Conservation (phyloP, 805 yeast genomes). For the Metschnikowia santaceciliae region DNA sequence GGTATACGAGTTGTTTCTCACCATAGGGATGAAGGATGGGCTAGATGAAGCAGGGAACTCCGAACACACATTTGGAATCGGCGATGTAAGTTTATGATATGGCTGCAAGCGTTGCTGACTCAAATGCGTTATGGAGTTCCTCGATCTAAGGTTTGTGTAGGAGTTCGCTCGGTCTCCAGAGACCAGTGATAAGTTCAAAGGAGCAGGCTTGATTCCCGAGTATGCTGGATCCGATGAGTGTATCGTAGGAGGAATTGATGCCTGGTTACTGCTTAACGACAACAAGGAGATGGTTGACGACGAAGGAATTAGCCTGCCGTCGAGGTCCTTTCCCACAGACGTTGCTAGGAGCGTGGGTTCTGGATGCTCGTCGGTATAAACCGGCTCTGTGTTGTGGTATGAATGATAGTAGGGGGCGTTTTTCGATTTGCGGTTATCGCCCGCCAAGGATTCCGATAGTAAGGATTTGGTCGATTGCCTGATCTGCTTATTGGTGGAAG, state of each 20-base stretch:
- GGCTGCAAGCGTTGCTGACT: slow-evolving; percentile 36
- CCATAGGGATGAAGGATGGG: slow-evolving; percentile 31
- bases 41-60: slow-evolving; percentile 15
- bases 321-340: slow-evolving; percentile 39
- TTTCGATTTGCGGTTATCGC: slow-evolving; percentile 11
- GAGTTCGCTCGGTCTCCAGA: slow-evolving; percentile 17
- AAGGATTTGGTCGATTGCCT: slow-evolving; percentile 18
- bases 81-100: slow-evolving; percentile 32
- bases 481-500: slow-evolving; percentile 8
- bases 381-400: slow-evolving; percentile 15
- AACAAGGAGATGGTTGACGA: slow-evolving; percentile 39
- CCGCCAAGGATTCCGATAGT: slow-evolving; percentile 27
- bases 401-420: slow-evolving; percentile 2
- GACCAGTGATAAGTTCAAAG: slow-evolving; percentile 3
- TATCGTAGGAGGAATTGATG: not conserved
- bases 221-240: not conserved
- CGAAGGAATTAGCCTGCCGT: slow-evolving; percentile 40
- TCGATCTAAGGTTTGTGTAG: slow-evolving; percentile 14
- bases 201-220: slow-evolving; percentile 2
- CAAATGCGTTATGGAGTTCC: slow-evolving; percentile 21
- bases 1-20: slow-evolving; percentile 14
- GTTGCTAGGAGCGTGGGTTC: slow-evolving; percentile 43
- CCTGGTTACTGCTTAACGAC: slow-evolving; percentile 26
- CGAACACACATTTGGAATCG: slow-evolving; percentile 16
- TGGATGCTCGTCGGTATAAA: slow-evolving; percentile 34